A percentile compares a stretch with the other conserved stretches of the same genome.
These are phyloP conservation scores for Pulveroboletus sp. DNA, from an alignment of 768 basidiomycete genomes.

Conservation along the genomic window DNA sequence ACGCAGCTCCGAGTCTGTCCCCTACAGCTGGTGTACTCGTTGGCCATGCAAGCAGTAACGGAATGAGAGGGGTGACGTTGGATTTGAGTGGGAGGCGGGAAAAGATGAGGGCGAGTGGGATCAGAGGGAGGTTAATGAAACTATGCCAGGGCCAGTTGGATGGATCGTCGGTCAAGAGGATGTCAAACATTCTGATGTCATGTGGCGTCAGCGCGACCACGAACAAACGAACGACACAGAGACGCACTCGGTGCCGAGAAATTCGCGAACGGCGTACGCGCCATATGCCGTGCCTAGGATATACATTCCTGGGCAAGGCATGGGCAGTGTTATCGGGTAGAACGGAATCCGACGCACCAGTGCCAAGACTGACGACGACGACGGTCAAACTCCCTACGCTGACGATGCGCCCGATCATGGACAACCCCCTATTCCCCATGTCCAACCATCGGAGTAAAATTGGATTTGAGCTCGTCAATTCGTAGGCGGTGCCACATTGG, in stretches of 20 bases:
- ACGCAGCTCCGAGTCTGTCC: neutral
- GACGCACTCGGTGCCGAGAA: slow-evolving; percentile 65
- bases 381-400: slow-evolving; percentile 50
- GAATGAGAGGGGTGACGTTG: slow-evolving; percentile 21
- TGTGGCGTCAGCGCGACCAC: neutral
- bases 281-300: slow-evolving; percentile 64
- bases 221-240: neutral
- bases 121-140: slow-evolving; percentile 69
- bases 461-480: slow-evolving; percentile 66
- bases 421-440: slow-evolving; percentile 47
- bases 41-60: slow-evolving; percentile 28
- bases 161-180: slow-evolving; percentile 66
- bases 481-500: slow-evolving; percentile 67
- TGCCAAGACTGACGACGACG: slow-evolving; percentile 53
- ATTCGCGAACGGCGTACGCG: slow-evolving; percentile 65
- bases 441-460: slow-evolving; percentile 47
- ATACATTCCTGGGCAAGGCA: slow-evolving; percentile 38
- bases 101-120: slow-evolving; percentile 66
- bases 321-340: neutral
- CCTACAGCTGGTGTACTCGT: slow-evolving; percentile 25
- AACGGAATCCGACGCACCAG: slow-evolving; percentile 44
- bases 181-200: slow-evolving; percentile 51
- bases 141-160: slow-evolving; percentile 75
- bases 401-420: slow-evolving; percentile 50
- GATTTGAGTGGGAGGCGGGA: slow-evolving; percentile 49